These are phyloP conservation scores for Wickerhamiella brachini DNA, from an alignment of 805 yeast species.

Conservation along the genomic window DNA sequence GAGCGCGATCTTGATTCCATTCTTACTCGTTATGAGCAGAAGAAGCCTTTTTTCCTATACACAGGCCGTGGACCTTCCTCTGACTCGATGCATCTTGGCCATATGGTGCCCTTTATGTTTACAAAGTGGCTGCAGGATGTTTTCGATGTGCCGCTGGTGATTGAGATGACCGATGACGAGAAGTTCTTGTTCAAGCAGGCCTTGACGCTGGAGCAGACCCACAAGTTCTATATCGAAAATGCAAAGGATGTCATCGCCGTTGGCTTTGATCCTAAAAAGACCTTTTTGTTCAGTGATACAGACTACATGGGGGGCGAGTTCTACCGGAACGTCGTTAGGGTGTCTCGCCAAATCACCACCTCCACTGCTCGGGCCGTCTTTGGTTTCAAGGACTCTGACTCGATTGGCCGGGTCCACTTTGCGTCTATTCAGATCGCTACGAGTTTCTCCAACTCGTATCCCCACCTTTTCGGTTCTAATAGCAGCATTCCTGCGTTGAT, in stretches of 20 bases:
- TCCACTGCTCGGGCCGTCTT: constrained; percentile 96
- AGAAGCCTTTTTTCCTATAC: constrained; percentile 87
- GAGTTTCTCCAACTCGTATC: constrained; percentile 92
- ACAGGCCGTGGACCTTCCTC: constrained; percentile 97
- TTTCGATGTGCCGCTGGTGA: constrained; percentile 86
- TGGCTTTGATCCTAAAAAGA: constrained; percentile 89
- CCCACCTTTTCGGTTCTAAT: constrained; percentile 76
- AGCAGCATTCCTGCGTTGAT: constrained; percentile 88
- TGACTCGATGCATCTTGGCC: constrained; percentile 92
- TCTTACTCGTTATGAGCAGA: constrained; percentile 81
- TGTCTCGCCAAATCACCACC: constrained; percentile 87
- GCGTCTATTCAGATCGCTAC: constrained; percentile 94
- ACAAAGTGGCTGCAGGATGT: constrained; percentile 98
- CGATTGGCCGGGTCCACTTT: constrained; percentile 88
- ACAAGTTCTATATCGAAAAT: constrained; percentile 60
- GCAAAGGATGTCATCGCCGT: constrained; percentile 88
- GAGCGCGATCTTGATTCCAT: constrained; percentile 57
- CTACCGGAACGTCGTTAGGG: constrained; percentile 86
- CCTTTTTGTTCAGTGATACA: constrained; percentile 87
- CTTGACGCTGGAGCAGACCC: constrained; percentile 78
- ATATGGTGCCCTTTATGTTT: constrained; percentile 87
- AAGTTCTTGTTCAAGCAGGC: constrained; percentile 89
- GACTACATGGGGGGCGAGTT: constrained; percentile 87
- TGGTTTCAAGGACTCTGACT: constrained; percentile 88
- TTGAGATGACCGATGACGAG: constrained; percentile 93